Base-by-base conservation (phyloP, 768 basidiomycete genomes). In the Filobasidium wieringae region DNA sequence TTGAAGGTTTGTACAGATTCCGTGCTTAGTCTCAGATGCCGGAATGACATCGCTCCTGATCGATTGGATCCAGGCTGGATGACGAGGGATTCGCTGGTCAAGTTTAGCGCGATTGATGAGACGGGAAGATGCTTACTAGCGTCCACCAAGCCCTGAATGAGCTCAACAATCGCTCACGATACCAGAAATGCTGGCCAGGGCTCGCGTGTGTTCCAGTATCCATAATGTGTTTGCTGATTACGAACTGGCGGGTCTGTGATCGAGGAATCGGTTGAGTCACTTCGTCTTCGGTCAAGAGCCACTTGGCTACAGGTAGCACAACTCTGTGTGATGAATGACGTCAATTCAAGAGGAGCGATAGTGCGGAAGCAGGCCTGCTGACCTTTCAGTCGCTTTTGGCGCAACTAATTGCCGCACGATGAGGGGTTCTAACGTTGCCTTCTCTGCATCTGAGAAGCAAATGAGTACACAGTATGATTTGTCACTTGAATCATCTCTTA, bases 151-250 rank as follows among this genome's bases (percentile, higher is more conserved):
- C 85, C 12, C 75, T 77, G 14, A 96, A 70, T 51, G 76, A 74
- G 45, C 81, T 81, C 66, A 97, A 80, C 9, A 99, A 75, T 62
- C 85, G 83, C 71, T 99, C 92, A 33, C 92, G 79, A 70, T 95
- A 93, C 95, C 95, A 99, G 76, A 97, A 99, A 15, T 92, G 70
- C 68, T 90, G 87, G 36, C 83, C 79, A 68, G 89, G 85, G 9
- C 77, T 68, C 40, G 76, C 77, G 60, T 85, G 80, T 63, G 88
- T 84, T 43, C 73, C 75, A 11, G 74, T 69, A 0, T 84, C 80
- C 58, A 87, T 74, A 53, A 77, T 80, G 4, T 84, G 81, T 64
- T 87, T 86, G 26, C 84, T 79, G 0, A 95, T 85, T 17, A 97
- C 83, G 70, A 92, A 96, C 69, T 99, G 95, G 27, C 89, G 80